These are phyloP conservation scores for Alternaria metachromatica DNA, from an alignment of 2,329 filamentous ascomycete species.

Conservation along the genomic window DNA sequence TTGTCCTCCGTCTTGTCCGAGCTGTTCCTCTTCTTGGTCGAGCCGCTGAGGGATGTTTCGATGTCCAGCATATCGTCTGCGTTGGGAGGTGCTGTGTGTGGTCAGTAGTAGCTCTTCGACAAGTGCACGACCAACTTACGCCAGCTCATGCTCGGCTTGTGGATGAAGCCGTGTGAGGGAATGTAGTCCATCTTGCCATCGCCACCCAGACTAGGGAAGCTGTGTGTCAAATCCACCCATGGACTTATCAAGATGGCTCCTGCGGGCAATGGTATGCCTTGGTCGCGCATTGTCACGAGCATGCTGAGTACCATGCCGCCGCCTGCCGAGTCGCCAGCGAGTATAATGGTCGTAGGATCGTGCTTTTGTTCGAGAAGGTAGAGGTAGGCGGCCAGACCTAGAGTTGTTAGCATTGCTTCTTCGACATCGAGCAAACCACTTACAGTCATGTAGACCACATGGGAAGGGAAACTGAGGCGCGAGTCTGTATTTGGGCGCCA, in stretches of 20 bases:
- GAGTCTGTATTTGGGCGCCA: constrained; percentile 85
- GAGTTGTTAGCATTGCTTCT: constrained; percentile 5
- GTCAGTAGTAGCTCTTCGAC: constrained; percentile 2
- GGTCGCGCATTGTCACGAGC: constrained; percentile 81
- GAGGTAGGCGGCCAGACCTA: constrained; percentile 77
- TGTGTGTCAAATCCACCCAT: constrained; percentile 95
- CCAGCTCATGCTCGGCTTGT: constrained; percentile 90
- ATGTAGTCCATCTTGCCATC: constrained; percentile 85
- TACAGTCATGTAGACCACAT: constrained; percentile 86
- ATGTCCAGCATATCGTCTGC: constrained; percentile 70
- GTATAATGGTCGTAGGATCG: constrained; percentile 79
- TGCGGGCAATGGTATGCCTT: constrained; percentile 81
- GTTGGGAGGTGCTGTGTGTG: constrained; percentile 70
- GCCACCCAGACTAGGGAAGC: constrained; percentile 84
- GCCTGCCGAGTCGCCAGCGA: constrained; percentile 93
- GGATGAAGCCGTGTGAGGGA: constrained; percentile 83
- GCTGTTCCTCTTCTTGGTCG: constrained; percentile 11
- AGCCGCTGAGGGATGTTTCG: constrained; percentile 34
- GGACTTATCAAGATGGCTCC: constrained; percentile 91
- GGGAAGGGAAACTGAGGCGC: constrained; percentile 96
- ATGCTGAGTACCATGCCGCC: constrained; percentile 86
- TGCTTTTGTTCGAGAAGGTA: constrained; percentile 75
- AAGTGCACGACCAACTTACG: constrained; percentile 47
- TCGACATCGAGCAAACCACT: not conserved
- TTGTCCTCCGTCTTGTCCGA: constrained; percentile 30